Evolutionary conservation across 2,329 filamentous ascomycete species (phyloP).

Genomic region (Fusarium nelsonii): DNA sequence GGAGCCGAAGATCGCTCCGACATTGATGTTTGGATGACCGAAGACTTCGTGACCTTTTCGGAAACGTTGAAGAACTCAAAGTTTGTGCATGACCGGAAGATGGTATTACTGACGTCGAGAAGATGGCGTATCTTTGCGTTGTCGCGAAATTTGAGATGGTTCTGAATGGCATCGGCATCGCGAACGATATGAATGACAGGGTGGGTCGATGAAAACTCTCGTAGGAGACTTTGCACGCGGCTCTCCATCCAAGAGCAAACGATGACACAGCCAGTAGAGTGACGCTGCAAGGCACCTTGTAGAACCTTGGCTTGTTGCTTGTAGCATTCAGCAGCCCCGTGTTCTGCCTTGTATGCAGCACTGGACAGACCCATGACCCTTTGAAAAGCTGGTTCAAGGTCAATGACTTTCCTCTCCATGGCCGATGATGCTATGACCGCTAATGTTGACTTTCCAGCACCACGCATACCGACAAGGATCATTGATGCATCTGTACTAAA

Average conservation of each 20-base stretch:
- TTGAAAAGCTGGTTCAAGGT: conserved; percentile 76
- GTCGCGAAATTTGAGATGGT: conserved; percentile 70
- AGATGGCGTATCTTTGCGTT: conserved; percentile 69
- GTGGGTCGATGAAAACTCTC: conserved; percentile 72
- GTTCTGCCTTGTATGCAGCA: conserved; percentile 71
- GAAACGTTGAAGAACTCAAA: conserved; percentile 83
- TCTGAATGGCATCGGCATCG: conserved; percentile 72
- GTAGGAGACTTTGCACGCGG: conserved; percentile 69
- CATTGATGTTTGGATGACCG: conserved; percentile 38
- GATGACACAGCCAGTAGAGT: conserved; percentile 73
- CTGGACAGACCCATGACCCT: conserved; percentile 72
- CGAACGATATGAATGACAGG: conserved; percentile 79
- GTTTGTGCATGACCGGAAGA: conserved; percentile 76
- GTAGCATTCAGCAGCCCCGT: conserved; percentile 73
- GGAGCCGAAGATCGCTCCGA: conserved; percentile 61
- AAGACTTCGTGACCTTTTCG: conserved; percentile 59
- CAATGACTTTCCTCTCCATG: conserved; percentile 75
- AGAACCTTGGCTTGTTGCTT: conserved; percentile 72
- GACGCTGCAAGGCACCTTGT: conserved; percentile 68
- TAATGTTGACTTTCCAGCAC: conserved; percentile 80
- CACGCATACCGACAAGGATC: conserved; percentile 78
- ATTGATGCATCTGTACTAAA: conserved; percentile 76
- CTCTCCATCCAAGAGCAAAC: conserved; percentile 80
- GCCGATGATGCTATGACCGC: conserved; percentile 81
- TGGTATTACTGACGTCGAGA: conserved; percentile 66